These are phyloP conservation scores for Lentinula lateritia DNA, from an alignment of 768 basidiomycete genomes.

Conservation along the genomic window DNA sequence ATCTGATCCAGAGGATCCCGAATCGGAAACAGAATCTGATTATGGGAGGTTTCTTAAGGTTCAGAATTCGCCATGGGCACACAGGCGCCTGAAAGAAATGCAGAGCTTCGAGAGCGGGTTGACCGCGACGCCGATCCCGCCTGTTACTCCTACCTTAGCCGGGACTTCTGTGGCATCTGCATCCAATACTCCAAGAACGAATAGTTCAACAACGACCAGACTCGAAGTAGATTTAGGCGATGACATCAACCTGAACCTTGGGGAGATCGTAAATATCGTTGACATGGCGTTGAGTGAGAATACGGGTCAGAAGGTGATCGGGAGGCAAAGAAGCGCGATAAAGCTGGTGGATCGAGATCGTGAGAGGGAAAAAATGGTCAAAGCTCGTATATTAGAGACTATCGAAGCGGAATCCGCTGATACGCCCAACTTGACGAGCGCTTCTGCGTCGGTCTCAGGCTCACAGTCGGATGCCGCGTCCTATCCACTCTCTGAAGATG, in stretches of 20 bases:
- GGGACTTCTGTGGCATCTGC: conserved; percentile 12
- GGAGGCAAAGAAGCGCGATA: conserved; percentile 1
- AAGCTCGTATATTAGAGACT: neutral
- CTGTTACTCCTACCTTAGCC: neutral
- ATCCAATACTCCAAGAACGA: neutral
- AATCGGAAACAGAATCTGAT: neutral
- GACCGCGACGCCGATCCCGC: conserved; percentile 47
- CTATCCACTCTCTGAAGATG: neutral
- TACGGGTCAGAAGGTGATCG: neutral
- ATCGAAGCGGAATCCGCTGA: neutral
- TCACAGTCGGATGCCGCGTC: neutral
- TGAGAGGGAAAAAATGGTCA: neutral
- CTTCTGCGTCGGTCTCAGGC: neutral
- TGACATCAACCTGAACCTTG: neutral
- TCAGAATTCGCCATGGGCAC: neutral
- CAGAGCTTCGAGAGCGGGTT: conserved; percentile 82
- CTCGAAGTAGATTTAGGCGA: neutral
- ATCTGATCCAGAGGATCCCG: conserved; percentile 31
- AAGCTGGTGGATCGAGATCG: neutral
- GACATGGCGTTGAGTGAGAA: neutral
- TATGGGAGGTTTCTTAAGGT: neutral
- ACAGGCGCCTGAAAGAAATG: conserved; percentile 62
- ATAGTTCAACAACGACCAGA: neutral
- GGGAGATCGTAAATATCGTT: conserved; percentile 1
- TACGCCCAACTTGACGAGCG: neutral